Base-by-base conservation (phyloP, 164 flowering plant genomes). In the Taxillus chinensis region DNA sequence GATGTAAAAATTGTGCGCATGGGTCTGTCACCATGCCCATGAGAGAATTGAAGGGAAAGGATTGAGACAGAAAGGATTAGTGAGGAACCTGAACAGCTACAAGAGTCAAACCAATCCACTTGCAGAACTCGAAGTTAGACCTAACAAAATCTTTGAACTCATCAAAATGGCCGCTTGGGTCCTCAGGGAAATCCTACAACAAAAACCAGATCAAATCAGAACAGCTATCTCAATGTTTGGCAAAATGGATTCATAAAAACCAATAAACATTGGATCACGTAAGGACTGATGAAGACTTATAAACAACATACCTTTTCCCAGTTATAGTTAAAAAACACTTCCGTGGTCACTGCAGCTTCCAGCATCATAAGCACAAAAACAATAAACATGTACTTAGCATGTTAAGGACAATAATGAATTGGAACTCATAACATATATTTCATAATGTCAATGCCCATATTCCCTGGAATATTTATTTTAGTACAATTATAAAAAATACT, bases 311-410 rank as follows among this genome's bases (percentile, higher is more conserved):
- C 98, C 90, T 86, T 75, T 72, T 89, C 84, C 98, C 96, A 92
- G 61, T 83, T 58, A 57, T 60, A 74, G 67, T 92, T 89, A 12
- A 92, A 72, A 72, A 83, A 82, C 38, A 91, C 79, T 66, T 89
- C 98, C n/a, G 78, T 83, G 57, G 82, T 66, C 53, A 89, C 81
- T 54, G 79, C 98, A 68, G 82, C 90, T 76, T 92, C 98, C 45
- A 89, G 67, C 79, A 87, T 63, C 57, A 89, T 40, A 50, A 89
- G 76, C 71, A 92, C 41, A 58, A 84, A 73, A 68, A 87, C 69
- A 64, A 87, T 77, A 13, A 80, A 55, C 83, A 83, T 84, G 73
- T 92, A 89, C 98, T 92, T 39, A 61, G 8, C 41, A 38, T 50
- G 14, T 85, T 74, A 78, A 83, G 86, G 82, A 56, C 54, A 72